Percentiles rank a stretch among this genome's conserved stretches.
phyloP scores from a whole-genome alignment of 108 stramenopile genomes.

The Conticribra guillardii region DNA sequence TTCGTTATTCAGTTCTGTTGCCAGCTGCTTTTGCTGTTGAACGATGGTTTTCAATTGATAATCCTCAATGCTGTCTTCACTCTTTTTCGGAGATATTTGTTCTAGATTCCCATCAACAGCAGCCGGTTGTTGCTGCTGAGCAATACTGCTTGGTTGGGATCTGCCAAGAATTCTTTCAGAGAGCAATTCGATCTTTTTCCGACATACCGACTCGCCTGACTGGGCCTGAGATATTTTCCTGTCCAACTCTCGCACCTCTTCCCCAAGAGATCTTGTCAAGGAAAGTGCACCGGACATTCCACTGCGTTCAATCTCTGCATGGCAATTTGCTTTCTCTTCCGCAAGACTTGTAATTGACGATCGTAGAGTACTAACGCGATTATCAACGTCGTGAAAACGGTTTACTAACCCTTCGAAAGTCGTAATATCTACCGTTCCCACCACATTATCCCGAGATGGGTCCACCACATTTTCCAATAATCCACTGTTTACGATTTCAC shows the following conservation, averaged over 20 bases:
- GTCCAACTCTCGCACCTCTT: conserved; percentile 72
- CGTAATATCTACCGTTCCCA: background rate
- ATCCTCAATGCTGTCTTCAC: conserved; percentile 26
- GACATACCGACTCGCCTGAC: conserved; percentile 55
- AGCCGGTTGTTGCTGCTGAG: background rate
- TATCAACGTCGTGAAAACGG: conserved; percentile 36
- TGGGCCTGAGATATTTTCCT: conserved; percentile 56
- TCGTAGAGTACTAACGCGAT: conserved; percentile 54
- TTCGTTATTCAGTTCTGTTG: background rate
- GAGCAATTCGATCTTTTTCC: conserved; percentile 67
- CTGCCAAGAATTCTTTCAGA: conserved; percentile 17
- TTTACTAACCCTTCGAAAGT: conserved; percentile 17
- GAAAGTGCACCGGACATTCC: conserved; percentile 68
- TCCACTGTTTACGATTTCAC: conserved; percentile 15
- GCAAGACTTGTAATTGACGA: conserved; percentile 77
- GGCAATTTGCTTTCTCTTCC: conserved; percentile 64
- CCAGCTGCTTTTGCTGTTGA: conserved; percentile 11
- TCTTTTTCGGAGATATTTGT: conserved; percentile 1
- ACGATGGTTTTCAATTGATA: conserved; percentile 32
- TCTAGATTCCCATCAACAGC: background rate
- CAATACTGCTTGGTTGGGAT: conserved; percentile 1
- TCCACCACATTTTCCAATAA: conserved; percentile 25
- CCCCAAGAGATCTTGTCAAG: conserved; percentile 61
- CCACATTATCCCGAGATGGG: background rate
- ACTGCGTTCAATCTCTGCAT: conserved; percentile 67